Conservation (phyloP, 169 alveolate genomes). For the Perkinsus chesapeaki region DNA sequence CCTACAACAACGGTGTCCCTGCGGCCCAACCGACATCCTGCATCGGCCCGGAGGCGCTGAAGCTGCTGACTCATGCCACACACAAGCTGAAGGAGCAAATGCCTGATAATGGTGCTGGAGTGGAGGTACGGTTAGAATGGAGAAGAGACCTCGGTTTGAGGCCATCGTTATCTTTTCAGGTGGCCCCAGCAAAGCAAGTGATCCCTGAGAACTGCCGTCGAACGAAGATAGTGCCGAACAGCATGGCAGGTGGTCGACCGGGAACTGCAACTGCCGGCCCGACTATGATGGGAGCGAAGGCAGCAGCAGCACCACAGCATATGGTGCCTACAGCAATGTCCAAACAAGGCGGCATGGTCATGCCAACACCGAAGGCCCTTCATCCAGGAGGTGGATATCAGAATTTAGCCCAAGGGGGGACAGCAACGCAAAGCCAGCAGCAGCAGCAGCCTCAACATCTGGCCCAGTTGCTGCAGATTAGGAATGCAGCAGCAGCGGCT, state of each 20-base stretch:
- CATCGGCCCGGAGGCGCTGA: not conserved
- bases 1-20: not conserved
- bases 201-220: not conserved
- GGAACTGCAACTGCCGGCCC: not conserved
- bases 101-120: not conserved
- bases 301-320: not conserved
- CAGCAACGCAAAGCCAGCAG: not conserved
- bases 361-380: not conserved
- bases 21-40: not conserved
- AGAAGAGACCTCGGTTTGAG: not conserved
- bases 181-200: not conserved
- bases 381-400: not conserved
- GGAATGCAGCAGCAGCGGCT: not conserved
- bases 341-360: not conserved
- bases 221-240: not conserved
- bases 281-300: not conserved
- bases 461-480: not conserved
- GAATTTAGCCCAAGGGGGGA: no score
- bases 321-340: no score
- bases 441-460: not conserved
- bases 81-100: not conserved
- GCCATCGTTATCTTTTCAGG: not conserved
- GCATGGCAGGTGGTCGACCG: not conserved
- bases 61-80: not conserved
- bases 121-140: not conserved